A percentile compares a stretch with the other conserved stretches of the same genome.
phyloP scores from a whole-genome alignment of 2,329 filamentous ascomycete species.

The Pseudogymnoascus sp. region DNA sequence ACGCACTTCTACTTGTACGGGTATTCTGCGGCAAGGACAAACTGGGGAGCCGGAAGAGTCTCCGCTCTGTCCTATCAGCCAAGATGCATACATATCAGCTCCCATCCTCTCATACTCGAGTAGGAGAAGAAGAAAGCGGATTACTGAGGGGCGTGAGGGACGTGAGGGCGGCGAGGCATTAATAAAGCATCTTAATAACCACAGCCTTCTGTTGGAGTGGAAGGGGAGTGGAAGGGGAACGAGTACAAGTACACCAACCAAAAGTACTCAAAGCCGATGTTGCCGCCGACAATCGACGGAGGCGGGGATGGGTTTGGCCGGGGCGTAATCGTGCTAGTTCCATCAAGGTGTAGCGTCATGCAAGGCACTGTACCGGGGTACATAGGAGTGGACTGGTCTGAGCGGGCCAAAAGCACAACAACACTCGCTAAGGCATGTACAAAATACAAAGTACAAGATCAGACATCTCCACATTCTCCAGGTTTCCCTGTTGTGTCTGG shows the following conservation, averaged over 20 bases:
- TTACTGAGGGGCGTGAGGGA: background rate
- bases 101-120: background rate
- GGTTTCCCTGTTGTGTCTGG: background rate
- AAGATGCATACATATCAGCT: background rate
- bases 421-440: background rate
- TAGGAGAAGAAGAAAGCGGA: background rate
- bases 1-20: background rate
- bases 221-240: background rate
- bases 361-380: slow-evolving; percentile 2
- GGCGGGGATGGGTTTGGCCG: background rate
- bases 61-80: background rate
- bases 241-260: background rate
- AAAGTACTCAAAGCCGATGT: background rate
- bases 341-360: background rate
- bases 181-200: background rate
- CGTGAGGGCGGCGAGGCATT: background rate
- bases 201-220: background rate
- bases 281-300: slow-evolving; percentile 2
- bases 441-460: background rate
- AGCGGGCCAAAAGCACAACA: background rate
- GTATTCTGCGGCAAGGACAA: background rate
- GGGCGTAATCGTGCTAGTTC: background rate
- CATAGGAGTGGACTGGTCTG: background rate
- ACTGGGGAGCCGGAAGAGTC: background rate
- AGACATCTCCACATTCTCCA: slow-evolving; percentile 7